A percentile compares a stretch with the other conserved stretches of the same genome.
Conservation (phyloP, 1,284 basidiomycete genomes). For the Ganoderma leucocontextum region DNA sequence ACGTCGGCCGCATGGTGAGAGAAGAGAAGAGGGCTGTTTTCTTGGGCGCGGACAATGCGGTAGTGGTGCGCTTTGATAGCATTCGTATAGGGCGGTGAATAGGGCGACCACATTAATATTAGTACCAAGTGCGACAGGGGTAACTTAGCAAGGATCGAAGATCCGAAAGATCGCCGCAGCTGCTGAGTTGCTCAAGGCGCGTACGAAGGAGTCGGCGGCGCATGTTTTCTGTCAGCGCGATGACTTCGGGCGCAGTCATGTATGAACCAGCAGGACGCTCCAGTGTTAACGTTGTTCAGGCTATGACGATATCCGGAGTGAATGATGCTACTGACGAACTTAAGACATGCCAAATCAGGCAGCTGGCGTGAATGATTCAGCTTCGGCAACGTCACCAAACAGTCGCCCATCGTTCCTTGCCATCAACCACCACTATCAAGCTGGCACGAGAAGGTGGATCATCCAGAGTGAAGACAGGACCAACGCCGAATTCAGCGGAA, state of each 20-base stretch:
- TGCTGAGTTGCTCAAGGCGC: constrained; percentile 6
- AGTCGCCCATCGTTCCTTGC: not conserved
- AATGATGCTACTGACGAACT: not conserved
- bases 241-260: constrained; percentile 19
- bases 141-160: not conserved
- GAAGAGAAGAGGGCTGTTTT: not conserved
- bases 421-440: not conserved
- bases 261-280: not conserved
- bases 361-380: constrained; percentile 18
- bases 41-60: not conserved
- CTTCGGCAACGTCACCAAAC: not conserved
- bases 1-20: not conserved
- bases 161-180: constrained; percentile 3
- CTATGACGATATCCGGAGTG: not conserved
- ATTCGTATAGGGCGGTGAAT: constrained; percentile 1
- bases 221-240: constrained; percentile 23
- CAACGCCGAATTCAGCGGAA: constrained; percentile 12
- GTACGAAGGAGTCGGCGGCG: constrained; percentile 27
- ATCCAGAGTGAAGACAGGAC: not conserved
- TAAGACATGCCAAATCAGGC: constrained; percentile 20
- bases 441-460: not conserved
- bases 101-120: not conserved
- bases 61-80: not conserved
- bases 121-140: not conserved
- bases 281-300: not conserved